Percentiles rank a stretch among this genome's conserved stretches.
Conservation (phyloP, 768 basidiomycete species). For the Amanita rubescens region DNA sequence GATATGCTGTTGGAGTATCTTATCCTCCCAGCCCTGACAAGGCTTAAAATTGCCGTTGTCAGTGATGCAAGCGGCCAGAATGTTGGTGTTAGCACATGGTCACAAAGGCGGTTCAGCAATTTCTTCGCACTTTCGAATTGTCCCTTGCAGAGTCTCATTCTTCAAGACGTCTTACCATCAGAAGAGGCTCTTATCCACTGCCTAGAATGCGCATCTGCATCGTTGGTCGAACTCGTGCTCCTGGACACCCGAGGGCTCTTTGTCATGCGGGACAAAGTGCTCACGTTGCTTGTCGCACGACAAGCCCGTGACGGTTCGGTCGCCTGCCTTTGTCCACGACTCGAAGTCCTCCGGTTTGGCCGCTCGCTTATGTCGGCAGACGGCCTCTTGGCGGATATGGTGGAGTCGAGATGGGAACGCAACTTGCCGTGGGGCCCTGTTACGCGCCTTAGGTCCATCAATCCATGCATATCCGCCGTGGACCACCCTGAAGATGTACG, state of each 20-base stretch:
- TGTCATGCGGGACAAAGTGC: slow-evolving; percentile 9
- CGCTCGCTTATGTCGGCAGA: slow-evolving; percentile 13
- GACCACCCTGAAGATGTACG: slow-evolving; percentile 9
- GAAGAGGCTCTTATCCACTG: slow-evolving; percentile 15
- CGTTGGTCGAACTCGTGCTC: slow-evolving; percentile 8
- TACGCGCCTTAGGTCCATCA: slow-evolving; percentile 12
- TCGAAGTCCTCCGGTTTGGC: slow-evolving; percentile 13
- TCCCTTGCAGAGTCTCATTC: slow-evolving; percentile 6
- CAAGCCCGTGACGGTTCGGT: neutral
- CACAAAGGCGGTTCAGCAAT: slow-evolving; percentile 8
- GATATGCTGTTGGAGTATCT: slow-evolving; percentile 8
- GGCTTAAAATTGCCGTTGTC: slow-evolving; percentile 9
- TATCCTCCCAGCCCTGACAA: slow-evolving; percentile 8
- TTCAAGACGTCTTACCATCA: slow-evolving; percentile 11
- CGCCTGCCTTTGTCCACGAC: slow-evolving; percentile 11
- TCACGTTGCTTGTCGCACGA: slow-evolving; percentile 9
- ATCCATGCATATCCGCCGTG: slow-evolving; percentile 8
- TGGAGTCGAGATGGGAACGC: slow-evolving; percentile 13
- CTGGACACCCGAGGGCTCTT: slow-evolving; percentile 8
- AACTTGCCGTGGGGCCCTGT: neutral
- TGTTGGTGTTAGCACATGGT: slow-evolving; percentile 9
- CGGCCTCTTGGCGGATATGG: slow-evolving; percentile 13
- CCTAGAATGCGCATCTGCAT: slow-evolving; percentile 8
- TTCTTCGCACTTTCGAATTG: slow-evolving; percentile 13
- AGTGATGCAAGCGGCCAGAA: slow-evolving; percentile 1